Conservation (phyloP, 2,329 filamentous ascomycete genomes). For the Tolypocladium ophioglossoides region DNA sequence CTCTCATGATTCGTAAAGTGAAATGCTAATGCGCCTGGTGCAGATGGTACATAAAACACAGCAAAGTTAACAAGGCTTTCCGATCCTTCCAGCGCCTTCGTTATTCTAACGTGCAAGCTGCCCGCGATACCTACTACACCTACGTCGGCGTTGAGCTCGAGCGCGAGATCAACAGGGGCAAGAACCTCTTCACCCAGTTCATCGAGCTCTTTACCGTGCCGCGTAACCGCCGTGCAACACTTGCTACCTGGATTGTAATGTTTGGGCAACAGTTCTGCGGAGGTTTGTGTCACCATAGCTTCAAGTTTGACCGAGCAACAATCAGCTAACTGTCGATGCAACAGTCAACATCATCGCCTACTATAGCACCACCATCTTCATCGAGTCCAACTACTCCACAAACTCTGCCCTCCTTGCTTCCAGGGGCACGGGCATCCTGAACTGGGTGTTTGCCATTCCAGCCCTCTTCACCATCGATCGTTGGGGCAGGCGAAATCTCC, state of each 20-base stretch:
- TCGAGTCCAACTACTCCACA: slow-evolving; percentile 24
- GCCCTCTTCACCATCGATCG: slow-evolving; percentile 21
- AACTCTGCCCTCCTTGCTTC: slow-evolving; percentile 19
- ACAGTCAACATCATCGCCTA: slow-evolving; percentile 45
- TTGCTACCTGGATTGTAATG: not conserved
- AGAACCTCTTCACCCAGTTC: slow-evolving; percentile 31
- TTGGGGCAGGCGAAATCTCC: slow-evolving; percentile 11
- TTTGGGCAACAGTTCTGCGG: slow-evolving; percentile 5
- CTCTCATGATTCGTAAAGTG: no score
- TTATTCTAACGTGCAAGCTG: slow-evolving; percentile 45
- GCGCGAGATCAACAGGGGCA: slow-evolving; percentile 20
- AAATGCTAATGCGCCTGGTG: not conserved
- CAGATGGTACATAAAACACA: slow-evolving; percentile 37
- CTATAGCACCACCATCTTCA: slow-evolving; percentile 36
- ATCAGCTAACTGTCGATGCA: not conserved
- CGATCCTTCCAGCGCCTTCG: slow-evolving; percentile 41
- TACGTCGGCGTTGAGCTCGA: slow-evolving; percentile 15
- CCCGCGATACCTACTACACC: slow-evolving; percentile 46
- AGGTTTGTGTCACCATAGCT: not conserved
- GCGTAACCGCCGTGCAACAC: slow-evolving; percentile 20
- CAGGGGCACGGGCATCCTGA: slow-evolving; percentile 18
- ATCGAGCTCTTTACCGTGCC: slow-evolving; percentile 26
- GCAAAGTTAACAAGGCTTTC: slow-evolving; percentile 39
- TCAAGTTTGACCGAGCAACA: no score
- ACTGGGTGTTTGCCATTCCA: slow-evolving; percentile 16